These are phyloP conservation scores for Agaricus blazei DNA, from an alignment of 768 basidiomycete species.

Conservation along the genomic window DNA sequence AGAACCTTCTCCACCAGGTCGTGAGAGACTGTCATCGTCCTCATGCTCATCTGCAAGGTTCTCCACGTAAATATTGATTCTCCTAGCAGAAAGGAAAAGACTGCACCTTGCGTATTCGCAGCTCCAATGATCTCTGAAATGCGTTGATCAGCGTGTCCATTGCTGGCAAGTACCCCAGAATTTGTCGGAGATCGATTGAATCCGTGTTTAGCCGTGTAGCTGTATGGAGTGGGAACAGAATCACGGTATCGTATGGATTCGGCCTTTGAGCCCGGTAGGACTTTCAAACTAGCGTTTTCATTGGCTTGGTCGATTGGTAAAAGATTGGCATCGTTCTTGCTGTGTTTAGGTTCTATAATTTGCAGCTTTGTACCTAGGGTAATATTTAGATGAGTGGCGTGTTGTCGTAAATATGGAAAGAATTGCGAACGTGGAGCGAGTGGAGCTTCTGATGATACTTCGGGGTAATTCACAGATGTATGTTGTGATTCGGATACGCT, in stretches of 20 bases:
- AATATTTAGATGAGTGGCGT: no score
- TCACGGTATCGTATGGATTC: background rate
- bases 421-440: background rate
- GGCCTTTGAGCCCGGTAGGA: conserved; percentile 1
- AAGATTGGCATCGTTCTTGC: no score
- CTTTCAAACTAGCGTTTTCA: background rate
- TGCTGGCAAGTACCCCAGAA: background rate
- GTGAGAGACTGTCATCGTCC: background rate
- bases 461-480: background rate
- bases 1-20: background rate
- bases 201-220: background rate
- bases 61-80: background rate
- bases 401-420: background rate
- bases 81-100: background rate
- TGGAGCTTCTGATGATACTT: background rate
- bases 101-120: background rate
- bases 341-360: no score
- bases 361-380: no score
- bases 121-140: background rate
- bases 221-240: background rate
- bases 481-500: background rate
- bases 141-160: background rate
- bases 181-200: background rate
- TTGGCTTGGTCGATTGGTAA: background rate
- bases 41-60: background rate